These are phyloP conservation scores for Suillus lakei DNA, from an alignment of 768 basidiomycete genomes.

Conservation along the genomic window DNA sequence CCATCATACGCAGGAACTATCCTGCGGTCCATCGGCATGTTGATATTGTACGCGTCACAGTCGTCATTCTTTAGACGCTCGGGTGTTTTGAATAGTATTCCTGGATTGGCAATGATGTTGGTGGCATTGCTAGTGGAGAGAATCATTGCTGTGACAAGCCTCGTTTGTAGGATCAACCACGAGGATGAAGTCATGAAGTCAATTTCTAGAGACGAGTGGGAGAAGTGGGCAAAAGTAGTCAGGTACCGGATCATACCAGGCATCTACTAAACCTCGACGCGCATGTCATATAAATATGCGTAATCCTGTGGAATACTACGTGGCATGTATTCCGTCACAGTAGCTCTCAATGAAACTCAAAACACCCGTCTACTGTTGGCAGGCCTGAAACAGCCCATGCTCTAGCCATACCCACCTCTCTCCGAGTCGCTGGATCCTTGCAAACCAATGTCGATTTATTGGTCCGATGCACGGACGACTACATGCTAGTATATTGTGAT, in stretches of 20 bases:
- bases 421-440: too few relatives aligned
- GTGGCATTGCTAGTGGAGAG: neutral
- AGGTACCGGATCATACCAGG: constrained; percentile 37
- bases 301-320: too few relatives aligned
- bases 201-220: constrained; percentile 37
- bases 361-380: too few relatives aligned
- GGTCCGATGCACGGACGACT: too few relatives aligned
- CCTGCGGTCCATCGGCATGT: constrained; percentile 12
- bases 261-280: constrained; percentile 22
- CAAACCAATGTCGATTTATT: too few relatives aligned
- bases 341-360: too few relatives aligned
- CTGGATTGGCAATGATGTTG: neutral
- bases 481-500: too few relatives aligned
- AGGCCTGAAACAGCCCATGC: too few relatives aligned
- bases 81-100: neutral
- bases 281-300: too few relatives aligned
- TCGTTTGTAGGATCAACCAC: constrained; percentile 1
- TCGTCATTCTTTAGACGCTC: constrained; percentile 9
- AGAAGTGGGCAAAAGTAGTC: constrained; percentile 29
- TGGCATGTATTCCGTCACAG: too few relatives aligned
- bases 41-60: constrained; percentile 1
- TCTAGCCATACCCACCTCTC: too few relatives aligned
- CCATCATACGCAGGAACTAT: constrained; percentile 46
- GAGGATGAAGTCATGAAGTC: constrained; percentile 36
- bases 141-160: neutral